phyloP scores from a whole-genome alignment of 2,329 filamentous ascomycete species.

The Xylariaceae sp. region DNA sequence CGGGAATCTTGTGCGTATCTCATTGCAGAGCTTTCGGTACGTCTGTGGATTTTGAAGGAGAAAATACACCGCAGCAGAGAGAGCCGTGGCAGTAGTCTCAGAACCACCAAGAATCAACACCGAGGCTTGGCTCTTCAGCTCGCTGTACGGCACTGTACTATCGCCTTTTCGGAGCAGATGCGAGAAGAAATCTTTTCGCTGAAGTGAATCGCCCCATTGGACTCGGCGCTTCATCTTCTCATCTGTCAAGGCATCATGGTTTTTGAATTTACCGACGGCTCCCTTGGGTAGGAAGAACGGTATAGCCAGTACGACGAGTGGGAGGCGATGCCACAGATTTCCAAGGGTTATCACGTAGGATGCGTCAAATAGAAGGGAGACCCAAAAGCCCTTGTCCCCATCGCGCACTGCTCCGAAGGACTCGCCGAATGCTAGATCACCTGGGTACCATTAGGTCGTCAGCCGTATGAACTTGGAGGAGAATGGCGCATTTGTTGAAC shows the following conservation, averaged over 20 bases:
- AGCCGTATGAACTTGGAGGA: too few species aligned
- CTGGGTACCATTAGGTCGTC: neutral
- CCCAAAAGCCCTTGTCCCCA: conserved; percentile 7
- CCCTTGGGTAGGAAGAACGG: neutral
- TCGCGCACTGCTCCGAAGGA: conserved; percentile 12
- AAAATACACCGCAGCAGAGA: neutral
- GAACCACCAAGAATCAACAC: neutral
- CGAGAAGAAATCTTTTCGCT: conserved; percentile 1
- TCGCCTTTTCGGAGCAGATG: conserved; percentile 3
- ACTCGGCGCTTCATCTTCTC: conserved; percentile 2
- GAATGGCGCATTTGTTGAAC: neutral
- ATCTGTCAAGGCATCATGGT: neutral
- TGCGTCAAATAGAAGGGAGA: conserved; percentile 11
- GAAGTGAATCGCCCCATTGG: neutral
- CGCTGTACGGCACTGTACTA: neutral
- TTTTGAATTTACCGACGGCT: neutral
- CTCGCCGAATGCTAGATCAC: conserved; percentile 16
- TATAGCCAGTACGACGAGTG: neutral
- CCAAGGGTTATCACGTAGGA: too few species aligned
- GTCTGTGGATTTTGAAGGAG: neutral
- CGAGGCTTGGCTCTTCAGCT: neutral
- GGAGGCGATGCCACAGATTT: neutral
- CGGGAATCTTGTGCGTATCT: conserved; percentile 8
- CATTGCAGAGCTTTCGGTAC: conserved; percentile 3
- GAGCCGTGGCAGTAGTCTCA: conserved; percentile 2